A percentile compares a stretch with the other conserved stretches of the same genome.
phyloP scores from a whole-genome alignment of 495 filamentous ascomycete species.

The Talaromyces adpressus region DNA sequence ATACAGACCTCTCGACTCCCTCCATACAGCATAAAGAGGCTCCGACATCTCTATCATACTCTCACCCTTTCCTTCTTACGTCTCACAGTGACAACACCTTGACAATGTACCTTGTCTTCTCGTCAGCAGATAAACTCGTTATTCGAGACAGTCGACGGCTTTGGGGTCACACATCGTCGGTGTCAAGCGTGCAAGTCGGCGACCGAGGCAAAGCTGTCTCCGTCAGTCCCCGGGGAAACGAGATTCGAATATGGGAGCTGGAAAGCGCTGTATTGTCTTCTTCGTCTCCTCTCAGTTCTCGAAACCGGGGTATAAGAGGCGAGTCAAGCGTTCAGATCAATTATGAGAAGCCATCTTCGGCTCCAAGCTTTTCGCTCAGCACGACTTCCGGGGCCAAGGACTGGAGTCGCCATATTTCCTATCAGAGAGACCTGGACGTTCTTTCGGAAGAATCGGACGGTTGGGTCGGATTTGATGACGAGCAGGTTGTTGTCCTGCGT shows the following conservation, averaged over 20 bases:
- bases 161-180: constrained; percentile 92
- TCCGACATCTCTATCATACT: constrained; percentile 76
- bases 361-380: neutral
- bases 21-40: constrained; percentile 33
- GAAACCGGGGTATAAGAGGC: constrained; percentile 23
- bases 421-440: neutral
- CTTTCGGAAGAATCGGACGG: constrained; percentile 25
- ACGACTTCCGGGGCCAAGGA: neutral
- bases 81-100: constrained; percentile 91
- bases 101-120: constrained; percentile 77
- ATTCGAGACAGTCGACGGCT: constrained; percentile 72
- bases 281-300: neutral
- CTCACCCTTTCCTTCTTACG: constrained; percentile 84
- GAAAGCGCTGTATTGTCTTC: constrained; percentile 58
- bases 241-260: constrained; percentile 91
- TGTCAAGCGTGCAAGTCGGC: constrained; percentile 79
- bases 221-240: constrained; percentile 72
- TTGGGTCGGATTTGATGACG: constrained; percentile 90
- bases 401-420: neutral
- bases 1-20: neutral
- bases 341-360: constrained; percentile 18
- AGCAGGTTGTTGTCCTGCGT: constrained; percentile 80
- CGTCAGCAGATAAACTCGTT: constrained; percentile 54
- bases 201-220: constrained; percentile 86
- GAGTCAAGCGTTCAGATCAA: constrained; percentile 52